Conservation (phyloP, 495 filamentous ascomycete species). For the Bathelium albidoporum region DNA sequence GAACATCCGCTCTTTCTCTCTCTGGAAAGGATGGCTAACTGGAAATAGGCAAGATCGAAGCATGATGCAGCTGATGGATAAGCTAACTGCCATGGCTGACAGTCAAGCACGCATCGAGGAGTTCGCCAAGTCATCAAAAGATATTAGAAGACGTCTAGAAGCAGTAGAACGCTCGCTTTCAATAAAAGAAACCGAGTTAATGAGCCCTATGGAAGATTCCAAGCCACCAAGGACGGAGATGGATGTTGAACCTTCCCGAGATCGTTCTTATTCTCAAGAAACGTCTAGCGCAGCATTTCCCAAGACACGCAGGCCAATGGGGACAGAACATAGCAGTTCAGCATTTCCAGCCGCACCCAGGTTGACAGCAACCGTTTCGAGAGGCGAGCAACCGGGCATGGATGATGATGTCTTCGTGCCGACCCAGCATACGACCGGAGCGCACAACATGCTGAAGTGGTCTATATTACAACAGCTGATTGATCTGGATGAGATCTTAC, state of each 20-base stretch:
- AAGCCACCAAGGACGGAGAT: background rate
- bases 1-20: slow-evolving; percentile 20
- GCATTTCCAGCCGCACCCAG: background rate
- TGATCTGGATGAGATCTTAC: slow-evolving; percentile 53
- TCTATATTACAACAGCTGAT: background rate
- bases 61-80: slow-evolving; percentile 26
- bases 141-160: background rate
- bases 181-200: background rate
- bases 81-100: slow-evolving; percentile 36
- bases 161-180: background rate
- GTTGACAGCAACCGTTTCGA: background rate
- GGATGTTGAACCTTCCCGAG: background rate
- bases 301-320: background rate
- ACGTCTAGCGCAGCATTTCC: background rate
- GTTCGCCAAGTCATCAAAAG: background rate
- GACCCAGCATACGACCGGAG: background rate
- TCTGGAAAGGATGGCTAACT: slow-evolving; percentile 17
- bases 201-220: background rate
- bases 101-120: background rate
- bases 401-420: slow-evolving; percentile 6
- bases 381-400: slow-evolving; percentile 5
- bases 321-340: background rate
- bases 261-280: background rate
- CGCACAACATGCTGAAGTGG: background rate
- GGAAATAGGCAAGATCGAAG: slow-evolving; percentile 31